Base-by-base conservation (phyloP, 805 yeast species). In the Maudiozyma bulderi region DNA sequence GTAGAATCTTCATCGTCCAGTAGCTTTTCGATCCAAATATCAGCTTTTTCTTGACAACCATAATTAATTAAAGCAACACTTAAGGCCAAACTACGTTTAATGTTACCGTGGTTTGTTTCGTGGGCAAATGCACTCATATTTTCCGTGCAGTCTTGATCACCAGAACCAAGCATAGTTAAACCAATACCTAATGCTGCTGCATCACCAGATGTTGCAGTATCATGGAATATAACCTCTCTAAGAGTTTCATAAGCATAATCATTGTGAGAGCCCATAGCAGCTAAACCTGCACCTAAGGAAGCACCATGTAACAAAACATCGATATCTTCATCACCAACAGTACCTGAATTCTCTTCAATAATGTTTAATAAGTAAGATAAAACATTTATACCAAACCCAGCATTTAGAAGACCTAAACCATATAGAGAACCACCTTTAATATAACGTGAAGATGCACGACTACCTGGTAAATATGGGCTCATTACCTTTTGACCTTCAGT, bases 161-260 rank as follows among this genome's bases (percentile, higher is more conserved):
- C 95, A 5, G 95, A 82, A 28, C 99, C 99, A 51, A 91, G 76
- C 96, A 87, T 87, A 11, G 87, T 88, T 55, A 93, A 76, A 53
- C 99, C 99, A 93, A 93, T 89, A 35, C 93, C 88, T 56, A 91
- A 73, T 43, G 95, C 97, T 31, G 98, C 96, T 43, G 96, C 96
- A 64, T 90, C 96, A 54, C 97, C 95, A 6, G 96, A 86, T 40
- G 87, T 77, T 3, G 97, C 98, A 33, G 93, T 84, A 64, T 93
- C 99, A 9, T 90, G 78, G 64, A 83, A 90, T 54, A 93, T 71
- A 4, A 91, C 87, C 44, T 82, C 86, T 61, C 84, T 85, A 62
- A 93, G 75, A 48, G 86, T 86, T 55, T 87, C 95, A 60, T 85
- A 89, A 42, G 88, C 76, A 43, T 77, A 75, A 52, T 73, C 80